Percentiles rank a stretch among this genome's conserved stretches.
These are phyloP conservation scores for Penicillium odoratum DNA, from an alignment of 495 filamentous ascomycete species.

Conservation along the genomic window DNA sequence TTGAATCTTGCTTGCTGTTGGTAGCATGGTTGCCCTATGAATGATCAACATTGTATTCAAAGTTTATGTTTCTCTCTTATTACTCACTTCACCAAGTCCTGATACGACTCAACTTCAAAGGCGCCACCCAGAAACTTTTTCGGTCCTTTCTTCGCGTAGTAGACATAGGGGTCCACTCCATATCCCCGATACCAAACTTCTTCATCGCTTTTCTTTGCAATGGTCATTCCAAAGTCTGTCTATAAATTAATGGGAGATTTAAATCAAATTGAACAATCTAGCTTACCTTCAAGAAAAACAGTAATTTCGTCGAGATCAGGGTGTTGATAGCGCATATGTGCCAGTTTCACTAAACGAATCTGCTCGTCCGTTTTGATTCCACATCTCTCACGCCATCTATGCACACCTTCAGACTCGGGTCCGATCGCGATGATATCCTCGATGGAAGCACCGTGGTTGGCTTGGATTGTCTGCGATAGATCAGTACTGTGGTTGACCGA, in stretches of 20 bases:
- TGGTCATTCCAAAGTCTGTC: conserved; percentile 57
- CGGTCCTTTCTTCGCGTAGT: conserved; percentile 46
- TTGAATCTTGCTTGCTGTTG: conserved; percentile 27
- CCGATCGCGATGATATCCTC: conserved; percentile 39
- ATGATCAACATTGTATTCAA: not conserved
- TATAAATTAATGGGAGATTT: not conserved
- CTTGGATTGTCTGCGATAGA: not conserved
- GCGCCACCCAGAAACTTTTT: conserved; percentile 55
- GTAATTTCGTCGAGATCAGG: conserved; percentile 46
- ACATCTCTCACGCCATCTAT: conserved; percentile 36
- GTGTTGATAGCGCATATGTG: conserved; percentile 54
- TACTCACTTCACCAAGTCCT: conserved; percentile 48
- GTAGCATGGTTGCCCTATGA: conserved; percentile 25
- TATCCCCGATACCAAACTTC: conserved; percentile 61
- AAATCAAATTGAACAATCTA: not conserved
- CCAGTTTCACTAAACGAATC: conserved; percentile 40
- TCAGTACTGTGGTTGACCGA: not conserved
- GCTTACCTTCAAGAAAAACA: conserved; percentile 32
- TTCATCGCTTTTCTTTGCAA: conserved; percentile 41
- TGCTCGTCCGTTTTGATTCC: conserved; percentile 36
- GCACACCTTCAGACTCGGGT: conserved; percentile 26
- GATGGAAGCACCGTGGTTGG: conserved; percentile 40
- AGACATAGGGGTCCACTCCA: conserved; percentile 57
- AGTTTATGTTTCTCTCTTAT: not conserved
- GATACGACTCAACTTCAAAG: conserved; percentile 56